phyloP scores from a whole-genome alignment of 148 eudicot genomes.

The Rhododendron kiyosumense region DNA sequence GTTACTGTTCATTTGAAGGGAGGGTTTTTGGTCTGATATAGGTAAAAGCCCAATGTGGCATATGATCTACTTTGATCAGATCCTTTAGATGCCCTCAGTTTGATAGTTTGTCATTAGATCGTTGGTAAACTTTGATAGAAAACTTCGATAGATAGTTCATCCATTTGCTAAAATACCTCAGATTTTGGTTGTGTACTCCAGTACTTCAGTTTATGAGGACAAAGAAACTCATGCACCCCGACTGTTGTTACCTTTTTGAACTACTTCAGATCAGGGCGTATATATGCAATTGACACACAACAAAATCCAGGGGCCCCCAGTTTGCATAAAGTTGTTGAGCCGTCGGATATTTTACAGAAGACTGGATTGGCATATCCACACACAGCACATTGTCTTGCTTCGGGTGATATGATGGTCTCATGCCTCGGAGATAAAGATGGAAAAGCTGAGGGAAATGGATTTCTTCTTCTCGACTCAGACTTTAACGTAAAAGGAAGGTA shows the following conservation, averaged over 20 bases:
- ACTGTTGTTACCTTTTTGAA: neutral
- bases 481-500: constrained; percentile 99
- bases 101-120: neutral
- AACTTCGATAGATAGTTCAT: neutral
- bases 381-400: constrained; percentile 95
- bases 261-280: constrained; percentile 75
- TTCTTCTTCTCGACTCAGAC: constrained; percentile 89
- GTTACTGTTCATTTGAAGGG: neutral
- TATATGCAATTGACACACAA: constrained; percentile 77
- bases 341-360: constrained; percentile 61
- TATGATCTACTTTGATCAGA: neutral
- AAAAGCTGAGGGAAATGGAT: constrained; percentile 87
- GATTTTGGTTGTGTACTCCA: neutral
- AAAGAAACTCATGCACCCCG: constrained; percentile 6
- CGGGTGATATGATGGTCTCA: constrained; percentile 88
- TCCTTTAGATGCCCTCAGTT: neutral
- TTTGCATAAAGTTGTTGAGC: constrained; percentile 81
- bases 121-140: neutral
- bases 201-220: neutral
- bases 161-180: neutral
- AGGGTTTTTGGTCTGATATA: neutral
- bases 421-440: constrained; percentile 93
- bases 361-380: constrained; percentile 98
- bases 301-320: constrained; percentile 70
- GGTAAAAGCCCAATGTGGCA: neutral